Base-by-base conservation (phyloP, 441 rosid species). In the Biscutella laevigata region DNA sequence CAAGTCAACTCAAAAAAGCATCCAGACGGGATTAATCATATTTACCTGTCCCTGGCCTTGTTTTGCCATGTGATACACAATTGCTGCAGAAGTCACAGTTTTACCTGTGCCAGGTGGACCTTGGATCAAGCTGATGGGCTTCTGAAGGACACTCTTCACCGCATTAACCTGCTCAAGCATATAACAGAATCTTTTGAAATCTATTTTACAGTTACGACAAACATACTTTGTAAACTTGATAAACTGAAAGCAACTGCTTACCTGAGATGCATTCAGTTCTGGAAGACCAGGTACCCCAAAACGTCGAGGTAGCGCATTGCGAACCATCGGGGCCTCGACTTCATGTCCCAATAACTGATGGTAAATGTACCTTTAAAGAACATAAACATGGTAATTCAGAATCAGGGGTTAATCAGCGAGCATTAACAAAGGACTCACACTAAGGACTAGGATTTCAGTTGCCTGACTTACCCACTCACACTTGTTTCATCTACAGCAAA, bases 41-140 rank as follows among this genome's bases (percentile, higher is more conserved):
- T 70, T 59, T 71, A 80, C 99, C 81, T 89, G 99, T 13, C 99
- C 99, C 66, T 94, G 97, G 12, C 97, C 97, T 73, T 94, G 99
- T 67, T 89, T 94, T 59, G 96, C 91, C 99, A 94, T 94, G 77
- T 94, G 96, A 78, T 80, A 94, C 34, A 94, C 99, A 73, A 94
- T 89, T 61, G 97, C 97, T 4, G 99, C 97, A 49, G 99, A 94
- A 43, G 97, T 94, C 63, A 94, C 99, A 52, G 99, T 94, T 83
- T 94, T 94, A 34, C 99, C 97, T 4, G 99, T 89, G 39, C 99
- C 99, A 68, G 97, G 96, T 37, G 99, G 97, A 59, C 95, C 99
- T 79, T 86, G 99, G 67, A 94, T 94, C 79, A 94, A 77, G 68
- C 96, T 94, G 63, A 94, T 81, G 44, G 97, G 99, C 72, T 81